Conservation (phyloP, 768 basidiomycete genomes). For the Pleurotus tuber-regium region DNA sequence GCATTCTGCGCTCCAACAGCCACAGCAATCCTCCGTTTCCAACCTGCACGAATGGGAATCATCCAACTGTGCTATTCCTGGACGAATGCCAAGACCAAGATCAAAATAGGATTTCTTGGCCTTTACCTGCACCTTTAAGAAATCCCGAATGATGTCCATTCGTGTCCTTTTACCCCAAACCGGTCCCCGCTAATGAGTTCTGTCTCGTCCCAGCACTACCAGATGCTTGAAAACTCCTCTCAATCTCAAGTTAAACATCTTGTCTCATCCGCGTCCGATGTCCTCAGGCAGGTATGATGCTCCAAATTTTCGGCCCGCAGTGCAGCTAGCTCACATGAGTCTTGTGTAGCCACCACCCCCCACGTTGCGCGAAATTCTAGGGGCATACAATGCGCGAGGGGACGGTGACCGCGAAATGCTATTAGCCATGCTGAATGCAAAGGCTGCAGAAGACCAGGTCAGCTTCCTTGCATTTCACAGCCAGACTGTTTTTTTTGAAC, state of each 20-base stretch:
- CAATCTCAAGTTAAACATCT: conserved; percentile 28
- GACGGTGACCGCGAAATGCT: conserved; percentile 93
- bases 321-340: conserved; percentile 12
- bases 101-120: conserved; percentile 11
- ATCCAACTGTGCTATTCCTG: conserved; percentile 7
- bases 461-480: conserved; percentile 19
- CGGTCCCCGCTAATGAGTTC: conserved; percentile 1
- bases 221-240: conserved; percentile 22
- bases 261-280: conserved; percentile 34
- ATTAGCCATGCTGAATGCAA: conserved; percentile 87
- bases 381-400: conserved; percentile 80
- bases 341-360: conserved; percentile 68
- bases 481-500: conserved; percentile 1
- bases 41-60: conserved; percentile 11
- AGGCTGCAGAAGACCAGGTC: conserved; percentile 92
- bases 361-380: conserved; percentile 79
- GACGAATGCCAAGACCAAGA: conserved; percentile 8
- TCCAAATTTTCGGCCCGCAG: neutral
- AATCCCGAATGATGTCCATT: conserved; percentile 5
- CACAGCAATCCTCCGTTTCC: neutral
- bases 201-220: neutral
- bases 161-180: neutral
- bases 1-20: no score
- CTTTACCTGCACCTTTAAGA: conserved; percentile 11
- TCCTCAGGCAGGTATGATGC: conserved; percentile 40